Evolutionary conservation across 2,329 filamentous ascomycete genomes (phyloP), one percentile per base, ranked within the genome.

Genomic region (Colletotrichum falcatum): DNA sequence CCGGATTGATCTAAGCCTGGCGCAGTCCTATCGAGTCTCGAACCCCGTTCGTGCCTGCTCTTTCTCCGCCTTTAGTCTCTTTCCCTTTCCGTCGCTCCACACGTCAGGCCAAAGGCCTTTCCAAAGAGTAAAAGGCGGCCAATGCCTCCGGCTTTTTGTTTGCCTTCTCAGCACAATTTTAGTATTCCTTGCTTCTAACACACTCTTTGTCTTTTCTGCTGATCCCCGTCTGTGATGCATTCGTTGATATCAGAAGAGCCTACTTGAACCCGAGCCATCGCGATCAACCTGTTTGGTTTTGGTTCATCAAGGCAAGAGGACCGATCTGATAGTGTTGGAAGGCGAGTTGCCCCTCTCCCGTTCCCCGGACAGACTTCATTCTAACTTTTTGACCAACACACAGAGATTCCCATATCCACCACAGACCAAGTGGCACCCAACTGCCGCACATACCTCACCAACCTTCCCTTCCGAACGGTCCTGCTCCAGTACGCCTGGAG

Each of bases 41-140:
- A 71, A 68, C 51, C 48, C 58, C 59, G 44, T 63, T 35, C 42
- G 65, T 39, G 58, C 68, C 65, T 60, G 35, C 39, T 59, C 26
- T 54, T 44, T 63, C 46, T 67, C 26, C 53, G 51, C 60, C 46
- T 55, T 59, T 59, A 37, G 59, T 9, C 11, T 37, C 51, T 48
- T 63, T 63, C 68, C 68, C 39, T 62, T 68, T 71, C 68, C 68
- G 68, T 71, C 64, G 53, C 35, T 33, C 53, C 7, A 37, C 65
- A 59, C 53, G 37, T 63, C 39, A 37, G 37, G 23, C 51, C 46
- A 37, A 46, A 14, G 28, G 28, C 53, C 42, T 60, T 66, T 48
- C 59, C 62, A 37, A 59, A 33, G 37, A 59, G 53, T 54, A 67
- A 14, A 62, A 63, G 44, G 53, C 64, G 23, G 58, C 33, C 65